Evolutionary conservation across 257 asterid genomes (phyloP).

Genomic region (Nicotiana undulata): DNA sequence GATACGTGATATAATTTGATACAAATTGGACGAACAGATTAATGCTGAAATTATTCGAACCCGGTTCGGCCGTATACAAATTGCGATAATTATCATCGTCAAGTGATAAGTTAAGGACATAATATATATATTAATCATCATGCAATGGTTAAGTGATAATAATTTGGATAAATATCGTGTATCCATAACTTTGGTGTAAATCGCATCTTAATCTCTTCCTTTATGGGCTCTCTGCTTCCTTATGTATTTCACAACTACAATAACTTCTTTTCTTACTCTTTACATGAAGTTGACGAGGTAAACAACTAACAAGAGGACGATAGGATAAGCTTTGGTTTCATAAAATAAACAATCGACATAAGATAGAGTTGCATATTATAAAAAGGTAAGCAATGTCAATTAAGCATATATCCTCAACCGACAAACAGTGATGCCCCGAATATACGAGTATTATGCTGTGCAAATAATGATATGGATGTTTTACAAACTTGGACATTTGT

Average conservation of each 20-base stretch:
- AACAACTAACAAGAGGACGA: not conserved
- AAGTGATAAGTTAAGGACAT: no score
- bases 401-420: not conserved
- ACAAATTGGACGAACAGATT: no score
- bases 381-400: not conserved
- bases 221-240: not conserved
- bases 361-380: not conserved
- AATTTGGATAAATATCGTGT: no score
- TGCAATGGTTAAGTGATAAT: no score
- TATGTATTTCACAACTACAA: not conserved
- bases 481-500: not conserved
- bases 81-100: no score
- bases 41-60: no score
- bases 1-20: no score
- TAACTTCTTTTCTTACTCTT: not conserved
- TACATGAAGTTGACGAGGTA: not conserved
- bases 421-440: conserved; percentile 7
- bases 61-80: no score
- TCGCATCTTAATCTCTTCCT: not conserved
- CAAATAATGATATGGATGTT: not conserved
- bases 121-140: no score
- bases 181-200: no score
- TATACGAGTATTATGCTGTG: conserved; percentile 4
- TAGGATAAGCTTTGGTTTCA: not conserved
- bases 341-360: not conserved